Conservation (phyloP, 805 yeast genomes). For the Metschnikowia sp. region DNA sequence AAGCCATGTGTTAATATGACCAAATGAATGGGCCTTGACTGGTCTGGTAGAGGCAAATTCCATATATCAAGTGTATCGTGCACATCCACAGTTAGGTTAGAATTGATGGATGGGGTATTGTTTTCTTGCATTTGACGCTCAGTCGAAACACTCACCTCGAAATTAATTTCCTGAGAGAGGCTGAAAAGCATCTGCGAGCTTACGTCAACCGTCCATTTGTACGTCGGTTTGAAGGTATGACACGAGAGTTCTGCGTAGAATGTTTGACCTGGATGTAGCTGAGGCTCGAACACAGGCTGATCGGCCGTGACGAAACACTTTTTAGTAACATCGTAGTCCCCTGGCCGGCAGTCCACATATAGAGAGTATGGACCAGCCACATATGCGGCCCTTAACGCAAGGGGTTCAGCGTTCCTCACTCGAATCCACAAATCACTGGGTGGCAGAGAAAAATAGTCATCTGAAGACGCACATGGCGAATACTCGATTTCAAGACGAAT, state of each 20-base stretch:
- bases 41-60: slow-evolving; percentile 55
- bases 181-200: slow-evolving; percentile 77
- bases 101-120: slow-evolving; percentile 23
- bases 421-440: slow-evolving; percentile 45
- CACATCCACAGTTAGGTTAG: slow-evolving; percentile 45
- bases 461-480: slow-evolving; percentile 14
- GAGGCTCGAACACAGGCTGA: slow-evolving; percentile 73
- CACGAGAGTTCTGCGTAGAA: slow-evolving; percentile 58
- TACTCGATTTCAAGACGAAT: slow-evolving; percentile 13
- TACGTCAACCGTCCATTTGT: slow-evolving; percentile 79
- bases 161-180: slow-evolving; percentile 63
- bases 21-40: slow-evolving; percentile 66
- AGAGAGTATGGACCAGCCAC: slow-evolving; percentile 85
- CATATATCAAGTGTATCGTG: slow-evolving; percentile 69
- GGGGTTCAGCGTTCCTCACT: slow-evolving; percentile 67
- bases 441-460: slow-evolving; percentile 16
- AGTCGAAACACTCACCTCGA: slow-evolving; percentile 50
- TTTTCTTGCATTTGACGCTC: slow-evolving; percentile 23
- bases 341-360: slow-evolving; percentile 76
- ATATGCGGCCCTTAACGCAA: slow-evolving; percentile 76
- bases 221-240: slow-evolving; percentile 55
- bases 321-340: slow-evolving; percentile 53
- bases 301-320: slow-evolving; percentile 67
- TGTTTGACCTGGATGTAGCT: slow-evolving; percentile 64
- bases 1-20: slow-evolving; percentile 89